Percentiles rank a stretch among this genome's conserved stretches.
phyloP scores from a whole-genome alignment of 2,329 filamentous ascomycete genomes.

The Cordyceps cicadae region DNA sequence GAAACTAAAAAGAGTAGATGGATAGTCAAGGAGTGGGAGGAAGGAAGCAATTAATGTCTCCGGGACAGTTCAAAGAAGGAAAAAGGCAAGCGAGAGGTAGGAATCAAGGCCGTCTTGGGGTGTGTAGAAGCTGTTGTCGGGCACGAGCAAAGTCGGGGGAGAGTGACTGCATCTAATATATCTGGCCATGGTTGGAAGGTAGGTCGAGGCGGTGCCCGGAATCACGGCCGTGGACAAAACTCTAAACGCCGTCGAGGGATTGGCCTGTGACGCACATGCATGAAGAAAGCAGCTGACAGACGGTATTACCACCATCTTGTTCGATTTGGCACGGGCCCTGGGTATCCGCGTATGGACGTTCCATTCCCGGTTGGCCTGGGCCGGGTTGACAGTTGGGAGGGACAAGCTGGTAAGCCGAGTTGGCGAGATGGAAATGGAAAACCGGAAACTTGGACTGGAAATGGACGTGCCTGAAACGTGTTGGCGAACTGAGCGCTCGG shows the following conservation, averaged over 20 bases:
- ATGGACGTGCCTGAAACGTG: conserved; percentile 6
- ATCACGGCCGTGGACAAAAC: neutral
- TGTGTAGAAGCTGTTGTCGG: neutral
- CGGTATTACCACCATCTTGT: too few relatives aligned
- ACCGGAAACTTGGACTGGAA: neutral
- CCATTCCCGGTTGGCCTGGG: too few relatives aligned
- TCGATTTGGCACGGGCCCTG: too few relatives aligned
- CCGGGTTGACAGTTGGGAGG: neutral
- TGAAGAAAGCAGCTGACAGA: too few relatives aligned
- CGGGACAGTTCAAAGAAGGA: neutral
- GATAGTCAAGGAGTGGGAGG: neutral
- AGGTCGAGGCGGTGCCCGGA: neutral
- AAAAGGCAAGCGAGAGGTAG: neutral
- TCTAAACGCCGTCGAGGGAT: neutral
- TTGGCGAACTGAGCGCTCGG: conserved; percentile 5
- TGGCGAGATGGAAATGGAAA: too few relatives aligned
- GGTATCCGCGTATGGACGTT: too few relatives aligned
- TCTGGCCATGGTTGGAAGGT: neutral
- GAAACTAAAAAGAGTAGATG: neutral
- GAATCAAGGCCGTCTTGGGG: neutral
- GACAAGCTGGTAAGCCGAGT: neutral
- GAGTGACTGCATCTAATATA: neutral
- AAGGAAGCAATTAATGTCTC: neutral
- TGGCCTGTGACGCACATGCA: neutral
- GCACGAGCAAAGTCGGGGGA: neutral